A percentile compares a stretch with the other conserved stretches of the same genome.
Evolutionary conservation across 768 basidiomycete genomes (phyloP).

Genomic region (Termitomyces sp.): DNA sequence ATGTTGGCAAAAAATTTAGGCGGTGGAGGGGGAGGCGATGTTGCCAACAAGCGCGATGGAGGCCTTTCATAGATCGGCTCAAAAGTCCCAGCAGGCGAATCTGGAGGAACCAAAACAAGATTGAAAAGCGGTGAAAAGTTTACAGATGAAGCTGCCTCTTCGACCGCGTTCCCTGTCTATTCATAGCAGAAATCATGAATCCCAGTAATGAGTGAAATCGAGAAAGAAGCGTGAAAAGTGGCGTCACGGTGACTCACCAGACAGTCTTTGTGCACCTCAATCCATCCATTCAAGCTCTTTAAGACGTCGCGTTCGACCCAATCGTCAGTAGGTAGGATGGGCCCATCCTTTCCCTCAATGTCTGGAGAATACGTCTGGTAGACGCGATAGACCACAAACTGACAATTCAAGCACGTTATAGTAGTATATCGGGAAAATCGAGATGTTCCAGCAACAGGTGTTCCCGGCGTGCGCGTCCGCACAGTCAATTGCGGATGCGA

Average conservation of each 20-base stretch:
- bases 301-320: conserved; percentile 75
- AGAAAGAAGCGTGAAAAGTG: conserved; percentile 6
- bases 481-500: conserved; percentile 68
- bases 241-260: conserved; percentile 48
- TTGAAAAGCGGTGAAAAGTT: conserved; percentile 44
- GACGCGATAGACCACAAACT: conserved; percentile 64
- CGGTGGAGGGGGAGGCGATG: conserved; percentile 25
- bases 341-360: conserved; percentile 57
- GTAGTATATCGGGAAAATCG: conserved; percentile 58
- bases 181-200: conserved; percentile 10
- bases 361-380: conserved; percentile 55
- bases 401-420: conserved; percentile 69
- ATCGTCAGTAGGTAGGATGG: conserved; percentile 66
- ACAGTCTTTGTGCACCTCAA: conserved; percentile 64
- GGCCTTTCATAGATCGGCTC: conserved; percentile 22
- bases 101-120: conserved; percentile 37
- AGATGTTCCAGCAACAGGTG: conserved; percentile 38
- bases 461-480: conserved; percentile 49
- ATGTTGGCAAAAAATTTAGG: conserved; percentile 47
- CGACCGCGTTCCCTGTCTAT: conserved; percentile 37
- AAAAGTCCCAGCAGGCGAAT: conserved; percentile 23
- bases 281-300: conserved; percentile 67
- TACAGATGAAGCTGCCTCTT: conserved; percentile 33
- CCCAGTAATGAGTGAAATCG: conserved; percentile 3
- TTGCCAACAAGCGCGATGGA: conserved; percentile 19